These are phyloP conservation scores for Zoysia japonica DNA, from an alignment of 176 grass and related monocot genomes.

Conservation along the genomic window DNA sequence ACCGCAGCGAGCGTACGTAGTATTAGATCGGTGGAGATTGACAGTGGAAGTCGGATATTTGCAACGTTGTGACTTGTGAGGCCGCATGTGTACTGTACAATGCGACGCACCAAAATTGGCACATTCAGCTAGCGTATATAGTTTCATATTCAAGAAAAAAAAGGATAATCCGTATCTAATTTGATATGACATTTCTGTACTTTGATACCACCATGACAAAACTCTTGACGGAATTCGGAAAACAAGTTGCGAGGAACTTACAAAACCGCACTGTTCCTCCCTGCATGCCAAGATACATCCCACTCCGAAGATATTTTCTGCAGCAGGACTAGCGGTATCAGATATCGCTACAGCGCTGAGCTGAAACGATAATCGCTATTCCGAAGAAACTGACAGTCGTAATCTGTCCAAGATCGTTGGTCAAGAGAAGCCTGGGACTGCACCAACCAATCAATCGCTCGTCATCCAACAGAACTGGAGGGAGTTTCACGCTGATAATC, in stretches of 20 bases:
- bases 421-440: background rate
- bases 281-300: background rate
- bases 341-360: background rate
- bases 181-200: conserved; percentile 14
- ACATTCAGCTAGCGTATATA: background rate
- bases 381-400: background rate
- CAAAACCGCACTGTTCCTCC: background rate
- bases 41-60: too few relatives aligned
- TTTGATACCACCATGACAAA: background rate
- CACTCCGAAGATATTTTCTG: background rate
- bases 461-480: too few relatives aligned
- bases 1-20: background rate
- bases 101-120: background rate
- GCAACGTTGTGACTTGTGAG: background rate
- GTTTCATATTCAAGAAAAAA: too few relatives aligned
- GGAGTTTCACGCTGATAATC: too few relatives aligned
- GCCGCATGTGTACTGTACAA: background rate
- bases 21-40: too few relatives aligned
- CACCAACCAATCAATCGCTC: background rate
- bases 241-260: background rate
- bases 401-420: background rate
- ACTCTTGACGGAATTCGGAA: conserved; percentile 1
- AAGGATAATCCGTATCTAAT: background rate
- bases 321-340: background rate
- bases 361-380: background rate